A percentile compares a stretch with the other conserved stretches of the same genome.
Conservation (phyloP, 306 rosid genomes). For the Rosa persica region DNA sequence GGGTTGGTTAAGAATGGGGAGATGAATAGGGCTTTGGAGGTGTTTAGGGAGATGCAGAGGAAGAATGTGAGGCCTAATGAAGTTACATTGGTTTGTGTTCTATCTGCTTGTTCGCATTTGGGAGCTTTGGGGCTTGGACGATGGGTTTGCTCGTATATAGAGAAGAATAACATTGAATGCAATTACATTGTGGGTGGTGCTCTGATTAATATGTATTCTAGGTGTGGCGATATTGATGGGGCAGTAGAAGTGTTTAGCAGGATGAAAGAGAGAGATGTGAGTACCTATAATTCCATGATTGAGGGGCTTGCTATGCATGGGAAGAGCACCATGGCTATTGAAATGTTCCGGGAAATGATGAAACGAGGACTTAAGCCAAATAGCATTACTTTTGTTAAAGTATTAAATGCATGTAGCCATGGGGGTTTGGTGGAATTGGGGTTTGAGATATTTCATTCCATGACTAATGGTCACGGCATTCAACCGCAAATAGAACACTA, state of each 20-base stretch:
- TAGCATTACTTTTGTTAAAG: conserved; percentile 41
- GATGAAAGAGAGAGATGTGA: conserved; percentile 35
- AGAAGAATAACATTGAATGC: conserved; percentile 26
- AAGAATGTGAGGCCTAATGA: conserved; percentile 24
- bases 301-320: conserved; percentile 51
- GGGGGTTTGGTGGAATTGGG: conserved; percentile 51
- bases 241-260: conserved; percentile 29
- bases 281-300: conserved; percentile 50
- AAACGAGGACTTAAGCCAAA: conserved; percentile 32
- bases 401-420: conserved; percentile 50
- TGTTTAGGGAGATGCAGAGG: conserved; percentile 28
- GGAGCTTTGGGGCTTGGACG: conserved; percentile 47
- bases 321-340: conserved; percentile 35
- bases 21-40: conserved; percentile 24
- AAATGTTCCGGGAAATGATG: conserved; percentile 39
- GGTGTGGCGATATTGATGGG: conserved; percentile 45
- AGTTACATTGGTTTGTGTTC: conserved; percentile 26
- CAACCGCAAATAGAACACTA: conserved; percentile 43
- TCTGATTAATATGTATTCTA: conserved; percentile 44
- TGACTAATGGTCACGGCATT: conserved; percentile 36
- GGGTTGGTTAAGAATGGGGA: conserved; percentile 29
- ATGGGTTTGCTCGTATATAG: conserved; percentile 26
- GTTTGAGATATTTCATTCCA: conserved; percentile 42
- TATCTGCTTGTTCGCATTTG: conserved; percentile 39
- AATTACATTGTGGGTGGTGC: conserved; percentile 40